Conservation (phyloP, 306 rosid species). For the Trifolium repens region DNA sequence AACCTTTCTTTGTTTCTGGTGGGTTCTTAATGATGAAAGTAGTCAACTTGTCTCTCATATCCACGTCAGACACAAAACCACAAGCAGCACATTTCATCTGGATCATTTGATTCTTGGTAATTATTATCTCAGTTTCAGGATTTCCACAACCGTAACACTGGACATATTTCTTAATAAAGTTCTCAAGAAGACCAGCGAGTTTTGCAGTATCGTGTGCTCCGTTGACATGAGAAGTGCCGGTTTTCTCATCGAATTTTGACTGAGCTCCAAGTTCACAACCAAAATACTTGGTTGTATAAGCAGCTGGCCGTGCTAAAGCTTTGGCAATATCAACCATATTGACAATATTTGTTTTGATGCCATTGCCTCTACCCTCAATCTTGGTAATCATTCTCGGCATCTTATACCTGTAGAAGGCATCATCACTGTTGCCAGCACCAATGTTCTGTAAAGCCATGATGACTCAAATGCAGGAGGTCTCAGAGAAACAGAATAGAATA, state of each 20-base stretch:
- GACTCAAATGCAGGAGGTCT: slow-evolving; percentile 35
- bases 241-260: slow-evolving; percentile 73
- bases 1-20: slow-evolving; percentile 65
- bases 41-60: slow-evolving; percentile 77
- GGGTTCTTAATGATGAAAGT: slow-evolving; percentile 72
- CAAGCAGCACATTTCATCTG: slow-evolving; percentile 76
- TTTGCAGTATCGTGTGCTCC: slow-evolving; percentile 76
- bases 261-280: slow-evolving; percentile 76
- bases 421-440: slow-evolving; percentile 70
- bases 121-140: slow-evolving; percentile 69
- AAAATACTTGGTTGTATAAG: slow-evolving; percentile 71
- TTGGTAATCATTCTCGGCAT: slow-evolving; percentile 77
- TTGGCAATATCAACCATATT: slow-evolving; percentile 76
- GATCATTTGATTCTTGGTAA: slow-evolving; percentile 69
- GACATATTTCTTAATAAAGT: slow-evolving; percentile 66
- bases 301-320: slow-evolving; percentile 70
- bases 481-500: slow-evolving; percentile 23
- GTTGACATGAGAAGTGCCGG: slow-evolving; percentile 69
- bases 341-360: slow-evolving; percentile 72
- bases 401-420: slow-evolving; percentile 79
- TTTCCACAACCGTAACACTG: slow-evolving; percentile 75
- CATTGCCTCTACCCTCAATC: slow-evolving; percentile 79
- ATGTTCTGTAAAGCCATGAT: slow-evolving; percentile 72
- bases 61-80: slow-evolving; percentile 70
- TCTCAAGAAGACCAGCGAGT: slow-evolving; percentile 78